Conservation (phyloP, 768 basidiomycete genomes). For the Dioszegia crocea region DNA sequence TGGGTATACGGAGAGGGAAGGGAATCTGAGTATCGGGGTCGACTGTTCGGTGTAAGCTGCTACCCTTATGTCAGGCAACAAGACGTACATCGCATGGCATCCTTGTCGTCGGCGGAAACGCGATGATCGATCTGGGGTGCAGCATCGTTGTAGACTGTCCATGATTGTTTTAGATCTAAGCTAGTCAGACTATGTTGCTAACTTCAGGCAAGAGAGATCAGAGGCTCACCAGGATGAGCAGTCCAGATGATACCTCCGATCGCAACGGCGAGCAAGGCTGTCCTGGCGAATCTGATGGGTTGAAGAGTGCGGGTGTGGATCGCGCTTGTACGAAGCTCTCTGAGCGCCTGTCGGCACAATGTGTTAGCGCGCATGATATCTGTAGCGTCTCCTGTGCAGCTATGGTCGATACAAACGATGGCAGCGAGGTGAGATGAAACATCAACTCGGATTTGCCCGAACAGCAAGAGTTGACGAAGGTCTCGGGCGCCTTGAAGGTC, state of each 20-base stretch:
- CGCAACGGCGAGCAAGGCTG: background rate
- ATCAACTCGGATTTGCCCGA: background rate
- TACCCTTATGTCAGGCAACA: background rate
- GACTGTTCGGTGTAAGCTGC: slow-evolving; percentile 13
- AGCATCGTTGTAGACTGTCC: background rate
- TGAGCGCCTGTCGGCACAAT: background rate
- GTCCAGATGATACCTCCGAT: slow-evolving; percentile 6
- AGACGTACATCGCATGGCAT: background rate
- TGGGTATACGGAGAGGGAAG: slow-evolving; percentile 37
- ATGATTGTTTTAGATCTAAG: background rate
- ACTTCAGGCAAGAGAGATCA: background rate
- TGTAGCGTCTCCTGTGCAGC: background rate
- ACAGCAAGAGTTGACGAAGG: background rate
- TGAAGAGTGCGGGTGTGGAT: background rate
- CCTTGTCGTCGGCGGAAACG: background rate
- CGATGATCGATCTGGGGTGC: slow-evolving; percentile 2
- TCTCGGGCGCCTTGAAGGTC: no score
- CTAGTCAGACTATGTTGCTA: background rate
- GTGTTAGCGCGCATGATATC: background rate
- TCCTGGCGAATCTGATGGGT: background rate
- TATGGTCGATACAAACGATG: background rate
- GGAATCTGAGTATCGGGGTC: slow-evolving; percentile 50
- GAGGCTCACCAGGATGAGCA: background rate
- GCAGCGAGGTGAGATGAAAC: background rate
- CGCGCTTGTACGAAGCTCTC: background rate